phyloP scores from a whole-genome alignment of 441 rosid genomes.

The Pelargonium citronellum region DNA sequence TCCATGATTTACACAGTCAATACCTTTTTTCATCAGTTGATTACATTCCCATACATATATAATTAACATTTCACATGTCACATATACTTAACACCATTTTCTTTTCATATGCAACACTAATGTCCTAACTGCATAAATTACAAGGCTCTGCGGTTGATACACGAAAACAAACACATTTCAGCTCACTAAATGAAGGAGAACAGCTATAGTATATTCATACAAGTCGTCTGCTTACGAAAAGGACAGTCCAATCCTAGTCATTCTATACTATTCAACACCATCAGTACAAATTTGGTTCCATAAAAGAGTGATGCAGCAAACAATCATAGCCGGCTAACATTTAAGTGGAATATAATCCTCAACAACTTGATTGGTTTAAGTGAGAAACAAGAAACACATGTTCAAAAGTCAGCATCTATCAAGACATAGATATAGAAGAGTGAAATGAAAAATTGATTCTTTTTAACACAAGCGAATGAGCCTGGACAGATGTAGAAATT shows the following conservation, averaged over 20 bases:
- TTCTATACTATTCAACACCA: not conserved
- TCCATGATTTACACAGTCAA: slow-evolving; percentile 5
- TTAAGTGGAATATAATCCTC: not conserved
- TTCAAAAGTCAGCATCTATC: not conserved
- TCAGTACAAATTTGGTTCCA: not conserved
- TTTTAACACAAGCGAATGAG: not conserved
- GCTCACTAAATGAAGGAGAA: too few relatives aligned
- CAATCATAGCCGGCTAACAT: not conserved
- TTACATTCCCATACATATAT: too few relatives aligned
- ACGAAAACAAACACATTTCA: too few relatives aligned
- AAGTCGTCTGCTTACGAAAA: too few relatives aligned
- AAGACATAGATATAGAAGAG: not conserved
- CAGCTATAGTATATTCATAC: too few relatives aligned
- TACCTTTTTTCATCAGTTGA: not conserved
- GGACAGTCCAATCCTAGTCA: too few relatives aligned
- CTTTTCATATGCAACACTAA: too few relatives aligned
- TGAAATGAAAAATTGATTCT: not conserved
- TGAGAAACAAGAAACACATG: not conserved
- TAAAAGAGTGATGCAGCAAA: not conserved
- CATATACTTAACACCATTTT: too few relatives aligned
- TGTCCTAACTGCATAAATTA: too few relatives aligned
- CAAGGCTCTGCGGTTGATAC: too few relatives aligned
- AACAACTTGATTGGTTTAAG: not conserved
- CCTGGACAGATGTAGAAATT: not conserved
- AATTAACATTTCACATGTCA: not conserved